Base-by-base conservation (phyloP, 2,329 filamentous ascomycete species). In the Pseudogymnoascus sp. region DNA sequence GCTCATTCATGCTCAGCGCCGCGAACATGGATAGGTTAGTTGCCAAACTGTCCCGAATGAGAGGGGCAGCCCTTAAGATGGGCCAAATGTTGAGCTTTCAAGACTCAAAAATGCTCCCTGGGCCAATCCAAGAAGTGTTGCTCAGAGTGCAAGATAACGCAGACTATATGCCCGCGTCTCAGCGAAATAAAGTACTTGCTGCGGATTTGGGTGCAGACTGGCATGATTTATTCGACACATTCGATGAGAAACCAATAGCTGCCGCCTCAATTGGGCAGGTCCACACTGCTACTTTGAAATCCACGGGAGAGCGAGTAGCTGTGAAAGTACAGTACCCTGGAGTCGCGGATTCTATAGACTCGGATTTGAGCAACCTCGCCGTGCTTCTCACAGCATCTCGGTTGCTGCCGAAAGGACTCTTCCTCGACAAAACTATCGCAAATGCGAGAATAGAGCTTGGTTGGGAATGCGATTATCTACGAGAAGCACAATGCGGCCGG, bases 71-170 rank as follows among this genome's bases (percentile, higher is more conserved):
- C n/a, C 78, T 99, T 39, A 99, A 99, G 75, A 75, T 99, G 23
- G 95, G 94, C 0, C 94, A 99, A 76, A 94, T 97, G 88, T 88
- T 99, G 79, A 96, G 91, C 72, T 94, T 99, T 70, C 94, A 99
- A 77, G 94, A 99, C 74, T 85, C 90, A 35, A 97, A 96, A 73
- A 91, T 96, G 84, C 82, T 99, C 8, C 94, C 94, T 0, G 83
- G 82, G 0, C 83, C 89, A 1, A 91, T 99, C 57, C 90, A 95
- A 65, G 83, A 92, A 68, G 90, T 99, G 1, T 77, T 99, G 10
- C 91, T 96, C 71, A 85, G 95, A 5, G 94, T 99, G 0, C 94
- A 99, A 71, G 94, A 99, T 71, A 86, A 90, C 60, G 94, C 94
- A 37, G 92, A 99, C 73, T 99, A 97, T 73, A 99, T 99, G 94